phyloP scores from a whole-genome alignment of 2,329 filamentous ascomycete genomes.

The Arthrobotrys entomopaga region DNA sequence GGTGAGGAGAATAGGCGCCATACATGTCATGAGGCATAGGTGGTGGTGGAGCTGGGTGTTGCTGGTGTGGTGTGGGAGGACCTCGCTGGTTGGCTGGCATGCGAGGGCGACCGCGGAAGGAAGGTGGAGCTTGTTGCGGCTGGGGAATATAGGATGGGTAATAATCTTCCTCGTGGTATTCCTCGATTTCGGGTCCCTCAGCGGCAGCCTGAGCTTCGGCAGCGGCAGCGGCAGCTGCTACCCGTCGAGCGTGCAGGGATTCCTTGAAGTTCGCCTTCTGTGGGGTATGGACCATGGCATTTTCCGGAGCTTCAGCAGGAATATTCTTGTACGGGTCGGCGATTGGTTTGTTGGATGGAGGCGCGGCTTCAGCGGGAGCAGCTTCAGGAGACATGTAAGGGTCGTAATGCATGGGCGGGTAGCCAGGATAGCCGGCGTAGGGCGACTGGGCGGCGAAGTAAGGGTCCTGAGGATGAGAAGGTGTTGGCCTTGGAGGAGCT shows the following conservation, averaged over 20 bases:
- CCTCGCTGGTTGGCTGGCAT: constrained; percentile 35
- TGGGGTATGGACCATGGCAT: constrained; percentile 51
- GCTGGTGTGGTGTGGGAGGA: constrained; percentile 26
- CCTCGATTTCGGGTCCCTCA: constrained; percentile 45
- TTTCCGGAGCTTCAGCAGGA: constrained; percentile 24
- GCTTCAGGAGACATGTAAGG: constrained; percentile 39
- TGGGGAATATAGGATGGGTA: constrained; percentile 39
- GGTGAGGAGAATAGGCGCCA: constrained; percentile 18
- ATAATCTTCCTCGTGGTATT: constrained; percentile 52
- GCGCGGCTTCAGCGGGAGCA: constrained; percentile 15
- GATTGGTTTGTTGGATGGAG: constrained; percentile 27
- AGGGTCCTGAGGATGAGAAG: constrained; percentile 42
- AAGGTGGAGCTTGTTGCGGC: constrained; percentile 33
- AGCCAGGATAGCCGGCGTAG: constrained; percentile 35
- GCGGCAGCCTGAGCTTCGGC: constrained; percentile 28
- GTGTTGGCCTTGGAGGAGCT: constrained; percentile 30
- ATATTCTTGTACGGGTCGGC: constrained; percentile 41
- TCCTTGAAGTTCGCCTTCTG: constrained; percentile 53
- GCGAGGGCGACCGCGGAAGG: constrained; percentile 45
- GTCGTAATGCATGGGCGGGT: constrained; percentile 49
- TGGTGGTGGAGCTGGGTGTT: constrained; percentile 30
- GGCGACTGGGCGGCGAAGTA: constrained; percentile 36
- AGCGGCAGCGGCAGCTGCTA: constrained; percentile 43
- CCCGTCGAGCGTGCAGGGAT: constrained; percentile 48
- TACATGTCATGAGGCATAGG: constrained; percentile 18